Evolutionary conservation across 2,329 filamentous ascomycete genomes (phyloP).

Genomic region (Aureobasidium mangrovei): DNA sequence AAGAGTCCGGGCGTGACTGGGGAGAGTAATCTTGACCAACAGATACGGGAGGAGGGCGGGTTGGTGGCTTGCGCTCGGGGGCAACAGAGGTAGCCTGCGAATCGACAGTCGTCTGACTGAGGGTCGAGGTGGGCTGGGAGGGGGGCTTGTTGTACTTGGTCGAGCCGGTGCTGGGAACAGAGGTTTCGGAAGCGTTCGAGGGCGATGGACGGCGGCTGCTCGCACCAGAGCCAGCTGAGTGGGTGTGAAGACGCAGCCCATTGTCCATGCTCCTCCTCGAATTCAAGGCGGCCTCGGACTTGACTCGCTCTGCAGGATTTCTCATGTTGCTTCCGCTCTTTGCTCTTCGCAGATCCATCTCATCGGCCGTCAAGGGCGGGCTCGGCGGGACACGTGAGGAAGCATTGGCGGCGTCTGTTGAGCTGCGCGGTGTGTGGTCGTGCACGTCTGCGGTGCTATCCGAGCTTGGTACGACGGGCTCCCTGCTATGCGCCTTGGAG

Average conservation of each 20-base stretch:
- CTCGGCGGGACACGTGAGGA: conserved; percentile 35
- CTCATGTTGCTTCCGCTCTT: conserved; percentile 38
- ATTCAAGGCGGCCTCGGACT: conserved; percentile 27
- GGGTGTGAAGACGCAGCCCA: conserved; percentile 28
- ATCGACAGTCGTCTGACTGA: conserved; percentile 35
- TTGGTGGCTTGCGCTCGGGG: conserved; percentile 28
- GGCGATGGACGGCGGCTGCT: conserved; percentile 34
- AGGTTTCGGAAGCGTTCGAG: conserved; percentile 34
- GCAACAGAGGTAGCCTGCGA: conserved; percentile 39
- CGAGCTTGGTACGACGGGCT: conserved; percentile 54
- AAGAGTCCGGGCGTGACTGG: conserved; percentile 35
- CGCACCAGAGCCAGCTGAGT: conserved; percentile 33
- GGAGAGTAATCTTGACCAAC: conserved; percentile 32
- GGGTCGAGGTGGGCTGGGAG: conserved; percentile 20
- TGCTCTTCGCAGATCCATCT: conserved; percentile 36
- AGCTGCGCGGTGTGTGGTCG: conserved; percentile 6
- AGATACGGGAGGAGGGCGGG: conserved; percentile 25
- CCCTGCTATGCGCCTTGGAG: conserved; percentile 87
- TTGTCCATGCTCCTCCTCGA: conserved; percentile 36
- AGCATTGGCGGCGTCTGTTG: conserved; percentile 13
- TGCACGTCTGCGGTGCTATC: not conserved
- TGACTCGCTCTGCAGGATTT: conserved; percentile 29
- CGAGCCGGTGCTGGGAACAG: conserved; percentile 17
- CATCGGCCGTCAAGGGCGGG: conserved; percentile 37
- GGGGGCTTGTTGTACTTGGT: conserved; percentile 15